Evolutionary conservation across 768 basidiomycete genomes (phyloP).

Genomic region (Boletus vermiculosoides): DNA sequence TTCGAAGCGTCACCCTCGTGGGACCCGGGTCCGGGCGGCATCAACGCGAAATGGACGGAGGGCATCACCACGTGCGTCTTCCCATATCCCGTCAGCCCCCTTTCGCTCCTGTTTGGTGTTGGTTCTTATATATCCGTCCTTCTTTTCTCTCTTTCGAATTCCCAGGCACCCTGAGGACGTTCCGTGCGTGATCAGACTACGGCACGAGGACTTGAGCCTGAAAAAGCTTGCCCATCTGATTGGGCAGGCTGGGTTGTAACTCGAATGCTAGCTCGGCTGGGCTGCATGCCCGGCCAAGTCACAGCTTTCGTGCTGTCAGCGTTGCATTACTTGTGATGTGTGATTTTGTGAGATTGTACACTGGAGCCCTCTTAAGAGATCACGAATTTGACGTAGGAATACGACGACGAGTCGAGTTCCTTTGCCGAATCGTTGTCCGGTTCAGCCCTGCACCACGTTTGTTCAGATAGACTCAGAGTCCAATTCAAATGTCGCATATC

Average conservation of each 20-base stretch:
- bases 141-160: not conserved
- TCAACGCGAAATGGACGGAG: conserved; percentile 20
- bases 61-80: conserved; percentile 23
- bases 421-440: not conserved
- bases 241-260: conserved; percentile 5
- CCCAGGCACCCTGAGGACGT: conserved; percentile 14
- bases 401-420: not conserved
- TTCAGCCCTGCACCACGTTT: too few relatives aligned
- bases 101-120: not conserved
- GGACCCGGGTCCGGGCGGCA: conserved; percentile 20
- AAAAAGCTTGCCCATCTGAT: conserved; percentile 17
- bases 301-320: not conserved
- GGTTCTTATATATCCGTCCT: not conserved
- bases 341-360: not conserved
- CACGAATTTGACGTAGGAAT: not conserved
- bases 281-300: not conserved
- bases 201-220: conserved; percentile 4
- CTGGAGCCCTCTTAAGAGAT: not conserved
- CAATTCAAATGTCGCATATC: conserved; percentile 1
- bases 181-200: conserved; percentile 8
- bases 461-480: not conserved
- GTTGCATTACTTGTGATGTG: not conserved
- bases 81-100: not conserved
- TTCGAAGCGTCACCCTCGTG: conserved; percentile 13
- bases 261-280: not conserved